Evolutionary conservation across 2,329 filamentous ascomycete species (phyloP).

Genomic region (Diaporthe sp.): DNA sequence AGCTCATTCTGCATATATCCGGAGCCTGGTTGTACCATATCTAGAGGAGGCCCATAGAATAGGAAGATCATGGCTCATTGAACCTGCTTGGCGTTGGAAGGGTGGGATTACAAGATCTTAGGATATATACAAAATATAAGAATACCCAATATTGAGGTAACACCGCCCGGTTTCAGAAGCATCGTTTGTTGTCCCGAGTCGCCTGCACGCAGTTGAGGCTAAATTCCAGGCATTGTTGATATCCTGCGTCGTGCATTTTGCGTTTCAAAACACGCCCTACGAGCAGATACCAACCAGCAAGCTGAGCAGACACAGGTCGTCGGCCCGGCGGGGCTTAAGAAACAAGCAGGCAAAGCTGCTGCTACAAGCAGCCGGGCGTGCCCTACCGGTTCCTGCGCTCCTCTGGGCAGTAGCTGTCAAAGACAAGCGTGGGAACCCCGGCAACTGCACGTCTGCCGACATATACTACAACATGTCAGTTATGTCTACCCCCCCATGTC

Average conservation of each 20-base stretch:
- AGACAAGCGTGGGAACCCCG: not conserved
- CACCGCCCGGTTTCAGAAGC: not conserved
- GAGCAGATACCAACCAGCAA: not conserved
- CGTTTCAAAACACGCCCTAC: not conserved
- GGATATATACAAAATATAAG: slow-evolving; percentile 4
- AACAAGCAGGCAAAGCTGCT: not conserved
- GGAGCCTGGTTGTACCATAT: slow-evolving; percentile 17
- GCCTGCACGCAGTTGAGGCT: not conserved
- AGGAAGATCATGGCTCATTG: not conserved
- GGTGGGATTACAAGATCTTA: not conserved
- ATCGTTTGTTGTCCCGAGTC: too few relatives aligned
- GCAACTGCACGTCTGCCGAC: not conserved
- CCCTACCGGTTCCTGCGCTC: not conserved
- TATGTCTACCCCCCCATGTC: not conserved
- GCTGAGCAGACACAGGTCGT: not conserved
- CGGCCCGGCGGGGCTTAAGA: not conserved
- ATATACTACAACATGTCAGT: not conserved
- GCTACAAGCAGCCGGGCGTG: not conserved
- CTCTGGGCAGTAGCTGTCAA: not conserved
- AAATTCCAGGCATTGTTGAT: not conserved
- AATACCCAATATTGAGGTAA: not conserved
- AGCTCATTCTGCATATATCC: slow-evolving; percentile 22
- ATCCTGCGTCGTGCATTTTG: not conserved
- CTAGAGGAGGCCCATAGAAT: slow-evolving; percentile 22
- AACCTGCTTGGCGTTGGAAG: slow-evolving; percentile 20